Evolutionary conservation across 2,329 filamentous ascomycete species (phyloP).

Genomic region (Ceratocystis destructans): DNA sequence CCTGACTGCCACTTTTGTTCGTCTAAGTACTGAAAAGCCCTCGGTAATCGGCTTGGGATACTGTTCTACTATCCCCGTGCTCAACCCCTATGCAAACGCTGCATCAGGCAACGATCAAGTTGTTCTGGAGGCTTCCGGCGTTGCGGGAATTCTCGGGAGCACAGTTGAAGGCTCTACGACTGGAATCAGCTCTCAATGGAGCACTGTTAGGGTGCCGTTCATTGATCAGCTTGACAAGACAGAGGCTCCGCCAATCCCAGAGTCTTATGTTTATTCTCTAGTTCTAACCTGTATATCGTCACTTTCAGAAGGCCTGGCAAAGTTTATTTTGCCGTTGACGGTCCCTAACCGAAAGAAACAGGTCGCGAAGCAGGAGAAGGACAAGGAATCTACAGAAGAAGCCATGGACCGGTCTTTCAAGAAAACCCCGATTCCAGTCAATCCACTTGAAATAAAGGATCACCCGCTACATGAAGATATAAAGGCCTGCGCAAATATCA

Average conservation of each 20-base stretch:
- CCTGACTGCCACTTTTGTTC: constrained; percentile 77
- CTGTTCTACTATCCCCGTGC: constrained; percentile 69
- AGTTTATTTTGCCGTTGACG: constrained; percentile 82
- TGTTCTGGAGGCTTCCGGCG: constrained; percentile 76
- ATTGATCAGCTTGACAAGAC: constrained; percentile 91
- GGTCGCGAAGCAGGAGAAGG: constrained; percentile 31
- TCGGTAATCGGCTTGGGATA: constrained; percentile 74
- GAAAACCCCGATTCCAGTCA: constrained; percentile 65
- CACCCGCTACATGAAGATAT: constrained; percentile 60
- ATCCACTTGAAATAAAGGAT: constrained; percentile 62
- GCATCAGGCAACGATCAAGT: constrained; percentile 60
- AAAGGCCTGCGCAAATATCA: constrained; percentile 62
- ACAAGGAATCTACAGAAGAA: constrained; percentile 14
- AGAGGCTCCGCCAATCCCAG: constrained; percentile 68
- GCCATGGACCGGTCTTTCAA: constrained; percentile 50
- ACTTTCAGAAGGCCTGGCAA: constrained; percentile 82
- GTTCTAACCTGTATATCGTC: constrained; percentile 79
- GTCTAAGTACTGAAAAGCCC: constrained; percentile 82
- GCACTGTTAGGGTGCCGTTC: constrained; percentile 69
- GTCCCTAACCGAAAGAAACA: constrained; percentile 50
- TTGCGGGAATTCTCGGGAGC: constrained; percentile 73
- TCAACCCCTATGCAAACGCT: constrained; percentile 40
- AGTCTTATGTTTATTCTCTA: constrained; percentile 86
- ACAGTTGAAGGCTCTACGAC: constrained; percentile 52
- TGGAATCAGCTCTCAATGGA: constrained; percentile 87